These are phyloP conservation scores for Cinnamomum chago DNA, from an alignment of 164 flowering plant species.

Conservation along the genomic window DNA sequence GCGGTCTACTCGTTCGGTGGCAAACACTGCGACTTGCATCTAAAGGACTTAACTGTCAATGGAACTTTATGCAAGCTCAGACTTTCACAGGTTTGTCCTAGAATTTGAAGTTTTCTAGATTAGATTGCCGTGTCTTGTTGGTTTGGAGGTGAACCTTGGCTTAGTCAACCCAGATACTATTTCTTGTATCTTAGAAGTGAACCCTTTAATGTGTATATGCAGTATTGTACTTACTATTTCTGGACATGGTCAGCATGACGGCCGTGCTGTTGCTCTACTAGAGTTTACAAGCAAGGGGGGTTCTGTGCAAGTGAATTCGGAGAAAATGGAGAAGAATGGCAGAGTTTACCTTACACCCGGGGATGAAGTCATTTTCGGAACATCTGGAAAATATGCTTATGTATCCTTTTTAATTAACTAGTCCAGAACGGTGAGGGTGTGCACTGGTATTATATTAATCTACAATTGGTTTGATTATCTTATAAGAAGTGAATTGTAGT, in stretches of 20 bases:
- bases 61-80: slow-evolving; percentile 52
- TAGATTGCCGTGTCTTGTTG: not conserved
- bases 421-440: no score
- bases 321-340: slow-evolving; percentile 40
- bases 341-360: slow-evolving; percentile 58
- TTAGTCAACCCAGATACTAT: slow-evolving; percentile 1
- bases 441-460: no score
- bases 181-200: slow-evolving; percentile 19
- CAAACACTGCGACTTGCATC: slow-evolving; percentile 26
- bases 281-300: slow-evolving; percentile 84
- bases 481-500: no score
- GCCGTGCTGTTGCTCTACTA: slow-evolving; percentile 47
- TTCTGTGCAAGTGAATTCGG: slow-evolving; percentile 67
- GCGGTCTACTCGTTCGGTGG: slow-evolving; percentile 55
- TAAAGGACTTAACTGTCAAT: slow-evolving; percentile 53
- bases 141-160: not conserved
- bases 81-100: slow-evolving; percentile 48
- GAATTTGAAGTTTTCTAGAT: not conserved
- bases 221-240: slow-evolving; percentile 46
- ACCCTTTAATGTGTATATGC: slow-evolving; percentile 37
- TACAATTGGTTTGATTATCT: no score
- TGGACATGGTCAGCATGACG: slow-evolving; percentile 67
- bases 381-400: slow-evolving; percentile 64
- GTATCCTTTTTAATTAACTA: slow-evolving; percentile 55
- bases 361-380: slow-evolving; percentile 73